Base-by-base conservation (phyloP, 2,329 filamentous ascomycete species). In the Penicillium fuscoglaucum region DNA sequence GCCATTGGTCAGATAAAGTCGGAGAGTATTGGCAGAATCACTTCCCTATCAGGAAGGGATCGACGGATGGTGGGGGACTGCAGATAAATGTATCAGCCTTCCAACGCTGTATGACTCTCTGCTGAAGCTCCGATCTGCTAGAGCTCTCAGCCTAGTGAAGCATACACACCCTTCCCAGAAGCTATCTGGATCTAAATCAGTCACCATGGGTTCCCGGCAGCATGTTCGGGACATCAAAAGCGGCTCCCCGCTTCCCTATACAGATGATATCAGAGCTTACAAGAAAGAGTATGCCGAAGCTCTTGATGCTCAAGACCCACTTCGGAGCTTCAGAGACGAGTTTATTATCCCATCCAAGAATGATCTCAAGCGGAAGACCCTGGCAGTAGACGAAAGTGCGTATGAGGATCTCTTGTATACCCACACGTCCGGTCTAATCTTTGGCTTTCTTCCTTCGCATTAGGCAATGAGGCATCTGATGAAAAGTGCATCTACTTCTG, bases 321-420 rank as follows among this genome's bases (percentile, higher is more conserved):
- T 91, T 40, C 74, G 77, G 17, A 76, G 80, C 57, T 82, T 90
- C 55, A 84, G 90, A 33, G 76, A 85, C 26, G 84, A 93, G 65
- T 96, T 93, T 72, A 82, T 89, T 48, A 87, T 96, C 46, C 92
- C 92, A 0, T 89, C 88, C 3, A 90, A 87, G 72, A 79, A 78
- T 10, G 90, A 92, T 41, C 75, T 95, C 46, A 87, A 83, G 71
- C 84, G 88, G 63, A 87, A 80, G 62, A 84, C 82, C 0, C 73
- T 90, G 10, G 74, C 68, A 8, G 59, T 60, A 21, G 65, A 66
- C 6, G 70, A 75, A 59, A 69, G 70, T 66, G 55, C 46, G 61
- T 65, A 52, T 39, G 15, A n/a, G 6, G 21, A 24, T 35, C n/a
- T 48, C 39, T 21, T 28, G 1, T 12, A 5, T 33, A 26, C 7